Evolutionary conservation across 2,329 filamentous ascomycete genomes (phyloP).

Genomic region (Paraconiothyrium sp.): DNA sequence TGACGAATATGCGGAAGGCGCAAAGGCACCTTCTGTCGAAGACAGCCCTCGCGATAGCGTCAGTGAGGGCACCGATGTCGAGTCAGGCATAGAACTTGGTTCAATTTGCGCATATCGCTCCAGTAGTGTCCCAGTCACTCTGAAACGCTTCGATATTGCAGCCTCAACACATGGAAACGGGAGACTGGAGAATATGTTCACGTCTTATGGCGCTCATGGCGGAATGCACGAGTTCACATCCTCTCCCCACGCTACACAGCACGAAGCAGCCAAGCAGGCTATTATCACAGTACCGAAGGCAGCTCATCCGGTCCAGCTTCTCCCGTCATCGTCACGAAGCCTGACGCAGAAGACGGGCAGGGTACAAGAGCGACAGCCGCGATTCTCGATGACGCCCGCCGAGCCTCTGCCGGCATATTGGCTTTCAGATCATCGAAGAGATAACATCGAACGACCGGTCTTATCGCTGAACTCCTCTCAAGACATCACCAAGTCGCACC

Average conservation of each 20-base stretch:
- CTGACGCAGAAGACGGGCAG: no score
- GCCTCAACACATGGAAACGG: not conserved
- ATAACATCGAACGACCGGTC: not conserved
- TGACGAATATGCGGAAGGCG: no score
- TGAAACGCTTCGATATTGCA: not conserved
- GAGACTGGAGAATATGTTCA: not conserved
- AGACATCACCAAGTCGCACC: not conserved
- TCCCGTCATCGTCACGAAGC: not conserved
- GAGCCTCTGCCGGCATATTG: not conserved
- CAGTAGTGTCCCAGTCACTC: not conserved
- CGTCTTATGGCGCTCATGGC: not conserved
- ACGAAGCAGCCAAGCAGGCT: not conserved
- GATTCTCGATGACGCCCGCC: not conserved
- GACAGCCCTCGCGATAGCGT: not conserved
- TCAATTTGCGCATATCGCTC: not conserved
- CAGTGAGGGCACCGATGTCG: not conserved
- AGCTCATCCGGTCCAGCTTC: not conserved
- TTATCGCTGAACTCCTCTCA: not conserved
- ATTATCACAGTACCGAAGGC: not conserved
- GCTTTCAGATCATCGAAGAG: no score
- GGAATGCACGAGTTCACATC: not conserved
- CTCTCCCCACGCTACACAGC: not conserved
- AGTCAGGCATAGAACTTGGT: constrained; percentile 1
- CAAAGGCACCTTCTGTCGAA: not conserved
- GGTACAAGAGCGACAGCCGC: not conserved